Evolutionary conservation across 2,329 filamentous ascomycete species (phyloP).

Genomic region (Diaporthe caulivora): DNA sequence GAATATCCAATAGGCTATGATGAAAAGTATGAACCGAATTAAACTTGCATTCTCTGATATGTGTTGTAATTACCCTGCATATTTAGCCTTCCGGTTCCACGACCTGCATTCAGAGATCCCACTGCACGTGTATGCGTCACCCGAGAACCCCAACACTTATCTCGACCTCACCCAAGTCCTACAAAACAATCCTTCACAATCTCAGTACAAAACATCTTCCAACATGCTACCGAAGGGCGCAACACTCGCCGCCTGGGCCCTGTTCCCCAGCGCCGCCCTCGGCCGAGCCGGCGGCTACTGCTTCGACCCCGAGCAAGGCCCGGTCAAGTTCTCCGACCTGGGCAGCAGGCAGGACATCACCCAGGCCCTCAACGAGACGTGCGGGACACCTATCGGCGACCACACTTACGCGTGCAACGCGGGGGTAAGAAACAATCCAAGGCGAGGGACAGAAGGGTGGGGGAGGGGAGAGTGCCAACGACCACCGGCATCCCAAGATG

Average conservation of each 20-base stretch:
- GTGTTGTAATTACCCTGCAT: background rate
- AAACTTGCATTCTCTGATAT: background rate
- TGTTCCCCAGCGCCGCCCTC: background rate
- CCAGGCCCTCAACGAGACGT: conserved; percentile 13
- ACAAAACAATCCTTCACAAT: background rate
- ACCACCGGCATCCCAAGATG: too few relatives aligned
- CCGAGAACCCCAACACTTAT: background rate
- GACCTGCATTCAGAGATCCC: background rate
- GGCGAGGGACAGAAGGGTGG: too few relatives aligned
- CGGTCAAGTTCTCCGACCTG: background rate
- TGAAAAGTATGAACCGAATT: background rate
- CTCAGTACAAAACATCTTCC: background rate
- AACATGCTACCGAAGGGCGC: background rate
- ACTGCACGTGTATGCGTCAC: background rate
- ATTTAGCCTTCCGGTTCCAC: conserved; percentile 7
- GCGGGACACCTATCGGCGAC: background rate
- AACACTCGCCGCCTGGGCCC: background rate
- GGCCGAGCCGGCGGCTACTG: background rate
- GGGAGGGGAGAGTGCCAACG: too few relatives aligned
- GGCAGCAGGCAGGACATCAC: background rate
- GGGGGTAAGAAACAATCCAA: background rate
- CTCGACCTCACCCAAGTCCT: background rate
- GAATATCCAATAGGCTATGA: background rate
- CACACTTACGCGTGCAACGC: background rate
- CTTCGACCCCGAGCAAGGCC: conserved; percentile 3